These are phyloP conservation scores for Pseudogymnoascus sp. DNA, from an alignment of 2,329 filamentous ascomycete species.

Conservation along the genomic window DNA sequence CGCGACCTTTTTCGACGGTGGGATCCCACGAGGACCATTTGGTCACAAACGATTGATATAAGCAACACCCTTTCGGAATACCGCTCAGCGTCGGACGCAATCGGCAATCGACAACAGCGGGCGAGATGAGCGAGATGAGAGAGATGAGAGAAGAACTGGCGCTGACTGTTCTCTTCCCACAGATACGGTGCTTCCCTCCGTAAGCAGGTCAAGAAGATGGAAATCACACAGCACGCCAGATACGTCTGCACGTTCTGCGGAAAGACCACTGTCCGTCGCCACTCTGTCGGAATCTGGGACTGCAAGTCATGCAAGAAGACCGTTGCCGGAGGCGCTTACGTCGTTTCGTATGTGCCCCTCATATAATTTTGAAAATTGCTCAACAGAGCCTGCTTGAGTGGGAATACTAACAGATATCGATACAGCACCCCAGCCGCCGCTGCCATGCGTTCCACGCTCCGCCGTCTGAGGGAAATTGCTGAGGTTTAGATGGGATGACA, in stretches of 20 bases:
- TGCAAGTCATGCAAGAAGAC: conserved; percentile 95
- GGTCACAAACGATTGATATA: neutral
- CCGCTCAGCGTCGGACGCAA: neutral
- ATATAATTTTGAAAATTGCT: conserved; percentile 15
- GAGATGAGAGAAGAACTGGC: conserved; percentile 4
- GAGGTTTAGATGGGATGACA: conserved; percentile 63
- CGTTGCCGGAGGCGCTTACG: conserved; percentile 88
- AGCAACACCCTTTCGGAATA: neutral
- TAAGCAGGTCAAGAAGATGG: conserved; percentile 99
- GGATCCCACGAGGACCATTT: conserved; percentile 12
- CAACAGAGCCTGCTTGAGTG: neutral
- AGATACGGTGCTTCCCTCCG: conserved; percentile 99
- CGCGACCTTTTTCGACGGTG: conserved; percentile 10
- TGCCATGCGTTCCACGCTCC: conserved; percentile 91
- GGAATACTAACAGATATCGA: conserved; percentile 5
- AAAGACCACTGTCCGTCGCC: conserved; percentile 87
- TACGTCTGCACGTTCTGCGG: conserved; percentile 99
- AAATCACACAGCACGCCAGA: conserved; percentile 96
- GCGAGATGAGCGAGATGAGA: neutral
- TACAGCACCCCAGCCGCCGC: conserved; percentile 81
- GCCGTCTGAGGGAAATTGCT: conserved; percentile 93
- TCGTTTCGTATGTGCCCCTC: conserved; percentile 73
- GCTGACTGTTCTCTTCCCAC: conserved; percentile 18
- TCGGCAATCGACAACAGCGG: neutral
- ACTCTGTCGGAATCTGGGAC: conserved; percentile 92